These are phyloP conservation scores for Aspergillus nidulans DNA, from an alignment of 495 filamentous ascomycete genomes.

Conservation along the genomic window DNA sequence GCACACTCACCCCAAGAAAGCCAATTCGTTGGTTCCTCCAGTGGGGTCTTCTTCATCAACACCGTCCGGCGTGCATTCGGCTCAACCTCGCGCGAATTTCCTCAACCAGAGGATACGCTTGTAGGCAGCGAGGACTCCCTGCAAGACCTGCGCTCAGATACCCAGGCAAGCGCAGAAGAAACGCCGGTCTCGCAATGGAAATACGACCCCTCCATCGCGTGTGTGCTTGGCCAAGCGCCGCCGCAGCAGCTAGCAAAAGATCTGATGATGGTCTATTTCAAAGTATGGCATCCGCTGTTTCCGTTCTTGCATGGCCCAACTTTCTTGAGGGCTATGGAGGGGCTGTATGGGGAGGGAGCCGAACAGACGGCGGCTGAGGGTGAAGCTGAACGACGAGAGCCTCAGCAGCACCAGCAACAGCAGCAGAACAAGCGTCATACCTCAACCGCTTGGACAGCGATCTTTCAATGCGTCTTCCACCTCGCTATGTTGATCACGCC, in stretches of 20 bases:
- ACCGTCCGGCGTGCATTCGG: conserved; percentile 40
- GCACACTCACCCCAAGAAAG: conserved; percentile 41
- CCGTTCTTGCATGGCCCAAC: conserved; percentile 49
- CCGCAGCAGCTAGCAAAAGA: conserved; percentile 24
- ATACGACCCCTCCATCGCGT: conserved; percentile 30
- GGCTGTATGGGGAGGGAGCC: conserved; percentile 27
- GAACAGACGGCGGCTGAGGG: no score
- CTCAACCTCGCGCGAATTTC: conserved; percentile 27
- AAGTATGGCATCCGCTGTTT: conserved; percentile 47
- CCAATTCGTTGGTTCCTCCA: conserved; percentile 40
- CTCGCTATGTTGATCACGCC: conserved; percentile 29
- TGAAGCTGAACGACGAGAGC: no score
- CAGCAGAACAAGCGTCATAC: conserved; percentile 4
- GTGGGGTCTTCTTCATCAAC: conserved; percentile 42
- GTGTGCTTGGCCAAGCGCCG: conserved; percentile 27
- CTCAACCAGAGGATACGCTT: conserved; percentile 35
- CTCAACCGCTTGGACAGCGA: conserved; percentile 31
- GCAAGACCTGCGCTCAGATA: conserved; percentile 16
- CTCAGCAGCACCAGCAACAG: not conserved
- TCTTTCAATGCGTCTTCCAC: conserved; percentile 39
- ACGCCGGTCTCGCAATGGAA: conserved; percentile 25
- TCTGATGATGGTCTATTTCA: conserved; percentile 42
- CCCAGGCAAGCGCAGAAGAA: not conserved
- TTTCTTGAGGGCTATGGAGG: conserved; percentile 44
- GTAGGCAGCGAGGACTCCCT: conserved; percentile 31